Base-by-base conservation (phyloP, 1,284 basidiomycete genomes). In the Cerioporus squamosus region DNA sequence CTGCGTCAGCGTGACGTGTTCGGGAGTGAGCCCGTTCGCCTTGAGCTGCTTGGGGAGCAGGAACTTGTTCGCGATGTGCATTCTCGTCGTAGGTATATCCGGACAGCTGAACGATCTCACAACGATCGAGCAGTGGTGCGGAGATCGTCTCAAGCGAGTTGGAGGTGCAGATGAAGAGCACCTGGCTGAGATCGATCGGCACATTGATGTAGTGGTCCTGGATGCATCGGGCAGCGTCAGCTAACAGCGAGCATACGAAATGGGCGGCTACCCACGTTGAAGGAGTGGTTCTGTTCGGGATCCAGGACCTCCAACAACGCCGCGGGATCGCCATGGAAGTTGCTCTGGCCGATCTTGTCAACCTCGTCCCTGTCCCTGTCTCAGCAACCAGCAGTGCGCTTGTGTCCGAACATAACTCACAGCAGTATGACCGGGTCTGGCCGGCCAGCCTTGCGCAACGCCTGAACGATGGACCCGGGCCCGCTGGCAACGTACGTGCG, bases 151-250 rank as follows among this genome's bases (percentile, higher is more conserved):
- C 93, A 23, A 95, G 83, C 0, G 87, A 83, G 72, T 95, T 95
- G 7, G 91, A 88, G 0, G 94, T 96, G 72, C 93, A 95, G 59
- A 97, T 93, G 74, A 97, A 96, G 12, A 96, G 79, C 7, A 96
- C 88, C 65, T 91, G 89, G 44, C 89, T 92, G 40, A 97, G 81
- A 68, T 97, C 93, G 55, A 96, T 85, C 2, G 95, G 94, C 2
- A 96, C 91, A 65, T 95, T 93, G 75, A 94, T 83, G 66, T 97
- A 96, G 73, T 96, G 94, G 71, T 97, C 94, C 86, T 95, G 48
- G n/a, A 29, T 5, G 59, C 9, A 15, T 29, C 26, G 26, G 9
- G 26, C 26, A 12, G 43, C 23, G 29, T 45, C 15, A 31, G 15
- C 14, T 9, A 20, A 9, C 29, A 12, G 38, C 15, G 26, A 44